These are phyloP conservation scores for Syncephalis plumigaleata DNA, from an alignment of 371 early-diverging fungal genomes.

Conservation along the genomic window DNA sequence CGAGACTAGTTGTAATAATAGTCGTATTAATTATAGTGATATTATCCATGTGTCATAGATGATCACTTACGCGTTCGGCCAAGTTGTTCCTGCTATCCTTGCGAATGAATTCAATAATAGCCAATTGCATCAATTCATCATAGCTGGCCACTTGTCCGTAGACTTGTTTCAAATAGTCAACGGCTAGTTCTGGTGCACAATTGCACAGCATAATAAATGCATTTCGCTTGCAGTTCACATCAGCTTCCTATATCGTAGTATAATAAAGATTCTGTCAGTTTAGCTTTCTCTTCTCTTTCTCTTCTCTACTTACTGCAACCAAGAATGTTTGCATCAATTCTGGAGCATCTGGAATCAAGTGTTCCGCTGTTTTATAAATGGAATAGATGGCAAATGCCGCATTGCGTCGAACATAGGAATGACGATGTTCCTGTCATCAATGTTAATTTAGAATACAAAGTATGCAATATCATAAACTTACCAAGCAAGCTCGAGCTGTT, in stretches of 20 bases:
- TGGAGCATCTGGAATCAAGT: constrained; percentile 90
- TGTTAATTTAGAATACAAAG: not conserved
- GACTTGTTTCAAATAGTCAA: constrained; percentile 62
- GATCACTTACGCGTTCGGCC: constrained; percentile 48
- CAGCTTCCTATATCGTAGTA: constrained; percentile 48
- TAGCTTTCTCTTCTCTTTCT: not conserved
- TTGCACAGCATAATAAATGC: constrained; percentile 82
- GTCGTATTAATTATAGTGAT: not conserved
- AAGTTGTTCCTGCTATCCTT: constrained; percentile 65
- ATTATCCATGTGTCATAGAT: not conserved
- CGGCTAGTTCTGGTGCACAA: constrained; percentile 56
- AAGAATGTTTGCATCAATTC: constrained; percentile 73
- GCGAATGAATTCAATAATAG: constrained; percentile 85
- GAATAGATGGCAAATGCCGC: constrained; percentile 86
- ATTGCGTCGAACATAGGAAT: constrained; percentile 94
- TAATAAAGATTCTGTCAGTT: not conserved
- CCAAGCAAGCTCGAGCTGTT: constrained; percentile 73
- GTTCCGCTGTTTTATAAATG: constrained; percentile 73
- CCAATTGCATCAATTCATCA: constrained; percentile 85
- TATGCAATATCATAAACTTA: constrained; percentile 13
- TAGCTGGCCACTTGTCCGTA: constrained; percentile 52
- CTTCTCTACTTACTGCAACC: constrained; percentile 19
- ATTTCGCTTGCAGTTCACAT: constrained; percentile 83
- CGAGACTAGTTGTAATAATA: constrained; percentile 1
- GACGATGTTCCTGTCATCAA: constrained; percentile 64